Percentiles rank a stretch among this genome's conserved stretches.
These are phyloP conservation scores for Biscogniauxia mediterranea DNA, from an alignment of 2,329 filamentous ascomycete genomes.

Conservation along the genomic window DNA sequence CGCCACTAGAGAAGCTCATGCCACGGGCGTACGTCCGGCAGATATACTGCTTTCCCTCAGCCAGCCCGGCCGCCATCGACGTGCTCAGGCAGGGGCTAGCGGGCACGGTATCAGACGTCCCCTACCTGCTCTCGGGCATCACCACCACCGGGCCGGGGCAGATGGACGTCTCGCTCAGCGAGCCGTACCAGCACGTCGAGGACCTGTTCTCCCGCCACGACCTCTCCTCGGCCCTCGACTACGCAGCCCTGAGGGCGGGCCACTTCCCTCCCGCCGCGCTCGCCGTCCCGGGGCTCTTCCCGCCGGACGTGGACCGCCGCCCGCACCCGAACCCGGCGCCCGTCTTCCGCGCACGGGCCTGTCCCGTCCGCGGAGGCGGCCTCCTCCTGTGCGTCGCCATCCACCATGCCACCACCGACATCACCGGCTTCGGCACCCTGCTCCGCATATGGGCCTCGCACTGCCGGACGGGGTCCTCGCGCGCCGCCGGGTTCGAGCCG, in stretches of 20 bases:
- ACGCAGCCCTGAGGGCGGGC: slow-evolving; percentile 17
- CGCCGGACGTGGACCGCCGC: slow-evolving; percentile 19
- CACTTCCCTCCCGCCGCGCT: slow-evolving; percentile 26
- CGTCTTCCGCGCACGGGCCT: slow-evolving; percentile 26
- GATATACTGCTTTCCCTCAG: slow-evolving; percentile 28
- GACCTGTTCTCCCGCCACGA: slow-evolving; percentile 24
- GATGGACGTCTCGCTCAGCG: slow-evolving; percentile 13
- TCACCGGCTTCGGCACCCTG: slow-evolving; percentile 28
- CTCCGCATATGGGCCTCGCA: slow-evolving; percentile 31
- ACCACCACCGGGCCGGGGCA: slow-evolving; percentile 5
- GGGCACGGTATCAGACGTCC: slow-evolving; percentile 21
- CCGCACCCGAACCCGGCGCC: slow-evolving; percentile 21
- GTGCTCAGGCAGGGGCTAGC: slow-evolving; percentile 18
- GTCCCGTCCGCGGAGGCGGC: slow-evolving; percentile 25
- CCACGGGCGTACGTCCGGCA: slow-evolving; percentile 29
- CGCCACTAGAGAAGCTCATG: slow-evolving; percentile 31
- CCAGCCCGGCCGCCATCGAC: slow-evolving; percentile 4
- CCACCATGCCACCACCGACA: slow-evolving; percentile 29
- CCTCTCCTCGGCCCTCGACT: slow-evolving; percentile 22
- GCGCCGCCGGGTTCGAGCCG: slow-evolving; percentile 14
- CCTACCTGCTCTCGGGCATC: slow-evolving; percentile 27
- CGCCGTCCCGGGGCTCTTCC: slow-evolving; percentile 14
- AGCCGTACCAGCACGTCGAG: slow-evolving; percentile 16
- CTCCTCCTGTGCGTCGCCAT: slow-evolving; percentile 27
- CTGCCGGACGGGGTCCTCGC: slow-evolving; percentile 20